A percentile compares a stretch with the other conserved stretches of the same genome.
Evolutionary conservation across 148 eudicot species (phyloP).

Genomic region (Talinum fruticosum): DNA sequence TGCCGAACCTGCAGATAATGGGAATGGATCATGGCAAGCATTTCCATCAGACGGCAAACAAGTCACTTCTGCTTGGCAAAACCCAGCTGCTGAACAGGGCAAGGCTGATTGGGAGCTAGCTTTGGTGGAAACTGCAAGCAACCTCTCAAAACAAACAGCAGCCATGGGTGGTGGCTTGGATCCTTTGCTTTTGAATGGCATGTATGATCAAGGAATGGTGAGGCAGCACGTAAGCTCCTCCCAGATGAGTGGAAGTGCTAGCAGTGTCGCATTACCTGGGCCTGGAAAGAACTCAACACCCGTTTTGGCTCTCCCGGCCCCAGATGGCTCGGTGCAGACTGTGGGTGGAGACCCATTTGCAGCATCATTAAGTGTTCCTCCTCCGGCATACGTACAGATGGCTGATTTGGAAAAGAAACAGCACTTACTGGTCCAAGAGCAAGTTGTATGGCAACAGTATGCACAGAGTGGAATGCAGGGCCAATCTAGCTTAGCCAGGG

Average conservation of each 20-base stretch:
- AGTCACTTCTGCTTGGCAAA: conserved; percentile 37
- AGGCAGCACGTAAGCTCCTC: conserved; percentile 19
- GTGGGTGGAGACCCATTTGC: conserved; percentile 53
- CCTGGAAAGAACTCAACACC: conserved; percentile 24
- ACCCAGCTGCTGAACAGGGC: conserved; percentile 28
- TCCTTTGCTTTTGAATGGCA: conserved; percentile 33
- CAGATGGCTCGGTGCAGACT: conserved; percentile 28
- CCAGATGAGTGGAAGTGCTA: conserved; percentile 31
- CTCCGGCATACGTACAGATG: conserved; percentile 55
- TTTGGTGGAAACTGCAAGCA: conserved; percentile 47
- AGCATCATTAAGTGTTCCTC: conserved; percentile 43
- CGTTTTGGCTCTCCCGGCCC: conserved; percentile 42
- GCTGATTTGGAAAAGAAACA: conserved; percentile 48
- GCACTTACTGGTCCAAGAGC: conserved; percentile 38
- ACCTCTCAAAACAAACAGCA: conserved; percentile 37
- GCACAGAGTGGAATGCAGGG: conserved; percentile 71
- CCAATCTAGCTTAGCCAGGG: conserved; percentile 61
- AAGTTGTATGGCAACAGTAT: conserved; percentile 43
- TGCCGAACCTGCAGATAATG: conserved; percentile 14
- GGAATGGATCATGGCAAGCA: conserved; percentile 39
- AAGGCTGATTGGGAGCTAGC: conserved; percentile 57
- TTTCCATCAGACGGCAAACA: conserved; percentile 29
- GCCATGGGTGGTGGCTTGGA: conserved; percentile 45
- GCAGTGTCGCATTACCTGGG: conserved; percentile 35
- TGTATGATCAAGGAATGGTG: conserved; percentile 42